Evolutionary conservation across 495 filamentous ascomycete genomes (phyloP).

Genomic region (Cudoniella acicularis): DNA sequence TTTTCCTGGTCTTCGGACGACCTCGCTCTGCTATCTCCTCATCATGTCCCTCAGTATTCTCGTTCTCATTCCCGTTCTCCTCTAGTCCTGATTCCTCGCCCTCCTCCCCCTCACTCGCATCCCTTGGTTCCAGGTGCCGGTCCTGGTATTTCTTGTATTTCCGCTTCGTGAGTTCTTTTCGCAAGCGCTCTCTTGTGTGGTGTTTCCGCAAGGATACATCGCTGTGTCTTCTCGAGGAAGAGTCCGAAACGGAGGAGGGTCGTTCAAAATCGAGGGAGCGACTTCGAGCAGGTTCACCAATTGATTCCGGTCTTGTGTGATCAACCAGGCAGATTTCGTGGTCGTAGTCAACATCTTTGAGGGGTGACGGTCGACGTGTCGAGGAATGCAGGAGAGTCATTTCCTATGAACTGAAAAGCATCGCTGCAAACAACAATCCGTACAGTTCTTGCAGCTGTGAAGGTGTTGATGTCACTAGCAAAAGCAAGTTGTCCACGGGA

Average conservation of each 20-base stretch:
- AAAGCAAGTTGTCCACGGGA: constrained; percentile 3
- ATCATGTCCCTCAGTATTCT: no score
- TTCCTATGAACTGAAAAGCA: constrained; percentile 13
- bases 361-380: constrained; percentile 40
- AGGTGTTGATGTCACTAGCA: constrained; percentile 8
- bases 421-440: not conserved
- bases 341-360: constrained; percentile 54
- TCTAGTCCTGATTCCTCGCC: not conserved
- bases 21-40: constrained; percentile 24
- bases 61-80: not conserved
- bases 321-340: constrained; percentile 59
- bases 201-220: constrained; percentile 18
- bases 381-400: constrained; percentile 24
- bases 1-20: constrained; percentile 9
- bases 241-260: constrained; percentile 11
- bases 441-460: not conserved
- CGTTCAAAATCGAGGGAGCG: constrained; percentile 15
- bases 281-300: not conserved
- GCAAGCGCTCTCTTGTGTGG: constrained; percentile 26
- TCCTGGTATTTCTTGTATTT: constrained; percentile 65
- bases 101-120: constrained; percentile 24
- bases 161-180: constrained; percentile 45
- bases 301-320: constrained; percentile 26
- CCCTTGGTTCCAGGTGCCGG: constrained; percentile 32
- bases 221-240: constrained; percentile 23